These are phyloP conservation scores for Mycena floridula DNA, from an alignment of 768 basidiomycete genomes.

Conservation along the genomic window DNA sequence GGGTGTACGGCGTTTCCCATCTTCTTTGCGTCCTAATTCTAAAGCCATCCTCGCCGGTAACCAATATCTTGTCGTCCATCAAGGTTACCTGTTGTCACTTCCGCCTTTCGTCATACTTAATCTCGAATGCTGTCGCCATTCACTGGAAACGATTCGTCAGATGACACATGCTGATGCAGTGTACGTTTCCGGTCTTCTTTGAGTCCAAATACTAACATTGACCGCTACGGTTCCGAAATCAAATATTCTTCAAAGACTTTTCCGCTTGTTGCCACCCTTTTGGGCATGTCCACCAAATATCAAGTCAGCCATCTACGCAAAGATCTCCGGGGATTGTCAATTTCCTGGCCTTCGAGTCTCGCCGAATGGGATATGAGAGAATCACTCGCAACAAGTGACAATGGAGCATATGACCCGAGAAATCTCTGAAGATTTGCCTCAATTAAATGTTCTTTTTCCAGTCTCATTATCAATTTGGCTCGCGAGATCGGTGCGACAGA, in stretches of 20 bases:
- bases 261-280: constrained; percentile 43
- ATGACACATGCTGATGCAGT: no score
- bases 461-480: constrained; percentile 63
- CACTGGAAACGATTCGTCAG: no score
- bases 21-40: no score
- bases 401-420: constrained; percentile 53
- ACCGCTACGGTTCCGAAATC: constrained; percentile 45
- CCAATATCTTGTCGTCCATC: no score
- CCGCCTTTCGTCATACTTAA: no score
- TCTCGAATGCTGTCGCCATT: no score
- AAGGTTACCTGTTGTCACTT: no score
- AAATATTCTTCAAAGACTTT: constrained; percentile 47
- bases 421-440: constrained; percentile 5
- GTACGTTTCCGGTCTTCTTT: background rate
- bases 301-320: constrained; percentile 49
- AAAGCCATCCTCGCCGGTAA: no score
- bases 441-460: constrained; percentile 18
- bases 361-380: constrained; percentile 64
- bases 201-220: constrained; percentile 12
- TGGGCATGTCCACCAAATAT: constrained; percentile 63
- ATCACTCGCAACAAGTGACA: constrained; percentile 40
- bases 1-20: constrained; percentile 52
- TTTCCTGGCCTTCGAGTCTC: constrained; percentile 58
- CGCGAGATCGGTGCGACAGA: constrained; percentile 46
- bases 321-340: constrained; percentile 45